phyloP scores from a whole-genome alignment of 148 eudicot species.

The Dianthus caryophyllus region DNA sequence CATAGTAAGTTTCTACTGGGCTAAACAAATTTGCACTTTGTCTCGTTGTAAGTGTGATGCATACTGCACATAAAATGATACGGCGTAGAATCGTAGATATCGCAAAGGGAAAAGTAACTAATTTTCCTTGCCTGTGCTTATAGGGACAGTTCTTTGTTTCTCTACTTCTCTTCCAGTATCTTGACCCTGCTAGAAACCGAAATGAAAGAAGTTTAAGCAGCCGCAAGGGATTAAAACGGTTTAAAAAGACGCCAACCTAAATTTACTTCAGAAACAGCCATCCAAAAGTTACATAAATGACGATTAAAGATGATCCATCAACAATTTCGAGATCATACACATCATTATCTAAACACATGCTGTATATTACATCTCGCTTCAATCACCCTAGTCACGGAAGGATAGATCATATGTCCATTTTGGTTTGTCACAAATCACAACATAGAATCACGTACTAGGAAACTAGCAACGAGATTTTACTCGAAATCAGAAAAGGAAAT shows the following conservation, averaged over 20 bases:
- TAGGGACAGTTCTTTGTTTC: not conserved
- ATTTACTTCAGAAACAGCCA: not conserved
- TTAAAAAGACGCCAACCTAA: constrained; percentile 6
- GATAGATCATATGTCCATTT: not conserved
- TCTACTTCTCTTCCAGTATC: constrained; percentile 10
- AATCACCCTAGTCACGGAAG: not conserved
- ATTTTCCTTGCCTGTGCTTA: constrained; percentile 11
- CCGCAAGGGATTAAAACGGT: not conserved
- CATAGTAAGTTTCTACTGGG: not conserved
- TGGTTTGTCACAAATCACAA: not conserved
- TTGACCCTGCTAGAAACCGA: constrained; percentile 22
- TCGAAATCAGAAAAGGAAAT: not conserved
- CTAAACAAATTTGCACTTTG: not conserved
- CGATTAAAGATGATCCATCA: not conserved
- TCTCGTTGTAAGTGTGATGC: not conserved
- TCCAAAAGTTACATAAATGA: not conserved
- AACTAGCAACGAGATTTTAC: not conserved
- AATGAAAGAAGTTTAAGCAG: constrained; percentile 12
- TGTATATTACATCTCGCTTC: not conserved
- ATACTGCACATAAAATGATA: not conserved
- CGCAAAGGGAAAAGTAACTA: not conserved
- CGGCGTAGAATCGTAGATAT: too few species aligned
- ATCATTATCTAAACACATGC: not conserved
- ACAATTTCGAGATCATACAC: not conserved
- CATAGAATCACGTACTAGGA: not conserved